phyloP scores from a whole-genome alignment of 2,329 filamentous ascomycete genomes.

The Alternaria tenuissima region DNA sequence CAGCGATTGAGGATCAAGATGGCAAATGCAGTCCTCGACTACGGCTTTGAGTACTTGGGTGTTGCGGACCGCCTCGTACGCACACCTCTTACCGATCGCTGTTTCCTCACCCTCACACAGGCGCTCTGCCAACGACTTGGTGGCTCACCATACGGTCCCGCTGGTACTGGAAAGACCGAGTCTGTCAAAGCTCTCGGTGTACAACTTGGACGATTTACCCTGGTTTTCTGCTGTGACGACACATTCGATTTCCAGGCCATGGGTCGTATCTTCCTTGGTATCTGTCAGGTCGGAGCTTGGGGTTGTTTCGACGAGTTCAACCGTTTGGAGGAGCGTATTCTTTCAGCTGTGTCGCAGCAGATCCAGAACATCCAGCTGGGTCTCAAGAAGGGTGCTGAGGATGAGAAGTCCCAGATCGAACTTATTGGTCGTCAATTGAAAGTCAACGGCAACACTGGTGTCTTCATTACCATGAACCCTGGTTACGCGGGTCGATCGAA shows the following conservation, averaged over 20 bases:
- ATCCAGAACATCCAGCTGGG: slow-evolving; percentile 99
- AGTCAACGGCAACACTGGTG: slow-evolving; percentile 92
- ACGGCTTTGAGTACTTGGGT: slow-evolving; percentile 97
- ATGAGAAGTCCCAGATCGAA: slow-evolving; percentile 89
- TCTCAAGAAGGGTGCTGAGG: slow-evolving; percentile 81
- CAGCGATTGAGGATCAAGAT: slow-evolving; percentile 90
- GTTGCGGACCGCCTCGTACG: slow-evolving; percentile 95
- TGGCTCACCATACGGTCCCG: slow-evolving; percentile 95
- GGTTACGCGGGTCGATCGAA: slow-evolving; percentile 98
- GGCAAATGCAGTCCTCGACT: slow-evolving; percentile 94
- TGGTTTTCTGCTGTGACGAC: slow-evolving; percentile 99
- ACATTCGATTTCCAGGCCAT: slow-evolving; percentile 99
- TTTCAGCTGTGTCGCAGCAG: slow-evolving; percentile 98
- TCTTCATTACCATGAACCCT: slow-evolving; percentile 99
- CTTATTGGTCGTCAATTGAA: slow-evolving; percentile 88
- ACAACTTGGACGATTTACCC: slow-evolving; percentile 94
- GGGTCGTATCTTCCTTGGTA: slow-evolving; percentile 98
- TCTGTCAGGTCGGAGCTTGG: slow-evolving; percentile 99
- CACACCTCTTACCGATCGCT: slow-evolving; percentile 95
- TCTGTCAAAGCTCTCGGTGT: slow-evolving; percentile 98
- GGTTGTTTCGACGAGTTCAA: slow-evolving; percentile 99
- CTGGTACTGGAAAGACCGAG: slow-evolving; percentile 98
- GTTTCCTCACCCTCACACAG: slow-evolving; percentile 97
- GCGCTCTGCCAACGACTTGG: slow-evolving; percentile 93
- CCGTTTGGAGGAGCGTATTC: slow-evolving; percentile 93